phyloP scores from a whole-genome alignment of 1,284 basidiomycete species.

The Mycocalia duriaeana region DNA sequence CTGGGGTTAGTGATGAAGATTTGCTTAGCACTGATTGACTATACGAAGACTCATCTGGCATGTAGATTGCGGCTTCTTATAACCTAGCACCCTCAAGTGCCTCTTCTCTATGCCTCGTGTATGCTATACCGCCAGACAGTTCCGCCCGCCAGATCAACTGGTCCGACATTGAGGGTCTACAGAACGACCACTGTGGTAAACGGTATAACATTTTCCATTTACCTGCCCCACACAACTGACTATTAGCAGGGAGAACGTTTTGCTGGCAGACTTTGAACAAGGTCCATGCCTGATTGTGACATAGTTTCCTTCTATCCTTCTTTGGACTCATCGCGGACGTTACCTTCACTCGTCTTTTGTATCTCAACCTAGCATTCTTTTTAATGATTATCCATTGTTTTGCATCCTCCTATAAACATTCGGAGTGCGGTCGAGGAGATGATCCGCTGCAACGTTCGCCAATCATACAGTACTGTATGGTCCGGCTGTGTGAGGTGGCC shows the following conservation, averaged over 20 bases:
- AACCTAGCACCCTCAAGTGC: slow-evolving; percentile 59
- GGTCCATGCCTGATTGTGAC: slow-evolving; percentile 56
- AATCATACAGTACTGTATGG: too few relatives aligned
- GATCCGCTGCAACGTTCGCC: too few relatives aligned
- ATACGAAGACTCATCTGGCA: slow-evolving; percentile 5
- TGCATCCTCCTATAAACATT: too few relatives aligned
- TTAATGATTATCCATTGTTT: too few relatives aligned
- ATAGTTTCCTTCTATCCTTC: slow-evolving; percentile 20
- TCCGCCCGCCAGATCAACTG: not conserved
- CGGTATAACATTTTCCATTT: too few relatives aligned
- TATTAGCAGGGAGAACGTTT: slow-evolving; percentile 43
- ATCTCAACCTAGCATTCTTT: too few relatives aligned
- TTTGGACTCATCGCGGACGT: too few relatives aligned
- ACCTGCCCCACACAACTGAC: too few relatives aligned
- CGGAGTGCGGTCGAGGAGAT: too few relatives aligned
- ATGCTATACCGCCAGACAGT: slow-evolving; percentile 37
- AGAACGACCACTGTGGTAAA: too few relatives aligned
- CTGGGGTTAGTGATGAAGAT: slow-evolving; percentile 43
- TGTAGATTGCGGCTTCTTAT: slow-evolving; percentile 55
- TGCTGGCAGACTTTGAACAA: slow-evolving; percentile 46
- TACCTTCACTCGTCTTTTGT: too few relatives aligned
- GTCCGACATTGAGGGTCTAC: slow-evolving; percentile 1
- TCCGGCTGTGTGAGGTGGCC: too few relatives aligned
- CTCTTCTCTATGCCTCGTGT: slow-evolving; percentile 52
- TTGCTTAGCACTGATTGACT: slow-evolving; percentile 3